phyloP scores from a whole-genome alignment of 768 basidiomycete species.

The Cyclocybe aegerita region DNA sequence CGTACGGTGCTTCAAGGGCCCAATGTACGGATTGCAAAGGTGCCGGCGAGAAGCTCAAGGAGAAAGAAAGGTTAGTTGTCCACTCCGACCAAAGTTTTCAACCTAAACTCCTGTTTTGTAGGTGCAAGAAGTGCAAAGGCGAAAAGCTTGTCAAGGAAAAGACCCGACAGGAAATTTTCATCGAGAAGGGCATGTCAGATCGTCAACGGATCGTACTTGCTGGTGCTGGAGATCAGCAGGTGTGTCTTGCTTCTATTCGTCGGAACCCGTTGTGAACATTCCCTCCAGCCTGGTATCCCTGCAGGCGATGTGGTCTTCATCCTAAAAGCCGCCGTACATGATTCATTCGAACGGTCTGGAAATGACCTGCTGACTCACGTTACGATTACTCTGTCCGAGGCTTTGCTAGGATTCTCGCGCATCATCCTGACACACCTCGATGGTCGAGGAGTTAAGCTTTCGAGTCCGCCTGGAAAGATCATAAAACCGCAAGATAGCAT shows the following conservation, averaged over 20 bases:
- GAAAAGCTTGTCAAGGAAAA: slow-evolving; percentile 82
- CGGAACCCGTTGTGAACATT: not conserved
- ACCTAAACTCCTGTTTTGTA: slow-evolving; percentile 23
- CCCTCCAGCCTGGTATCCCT: slow-evolving; percentile 71
- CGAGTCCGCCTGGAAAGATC: slow-evolving; percentile 73
- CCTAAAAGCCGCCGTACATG: slow-evolving; percentile 65
- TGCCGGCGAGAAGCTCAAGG: slow-evolving; percentile 67
- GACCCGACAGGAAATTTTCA: slow-evolving; percentile 81
- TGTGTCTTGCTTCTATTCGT: slow-evolving; percentile 24
- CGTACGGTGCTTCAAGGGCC: slow-evolving; percentile 45
- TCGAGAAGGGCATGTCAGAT: slow-evolving; percentile 86
- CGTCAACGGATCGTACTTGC: slow-evolving; percentile 82
- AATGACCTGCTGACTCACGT: slow-evolving; percentile 79
- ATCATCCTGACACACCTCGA: slow-evolving; percentile 91
- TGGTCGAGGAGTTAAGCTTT: slow-evolving; percentile 83
- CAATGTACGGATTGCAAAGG: slow-evolving; percentile 73
- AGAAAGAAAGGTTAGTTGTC: slow-evolving; percentile 72
- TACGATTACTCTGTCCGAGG: slow-evolving; percentile 89
- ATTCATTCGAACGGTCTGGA: slow-evolving; percentile 81
- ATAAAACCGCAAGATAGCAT: slow-evolving; percentile 75
- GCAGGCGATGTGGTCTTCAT: slow-evolving; percentile 91
- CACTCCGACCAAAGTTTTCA: not conserved
- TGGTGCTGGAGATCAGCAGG: slow-evolving; percentile 93
- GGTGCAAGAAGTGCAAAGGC: slow-evolving; percentile 97
- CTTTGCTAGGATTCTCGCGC: slow-evolving; percentile 91